Base-by-base conservation (phyloP, 176 grass and related monocot species). In the Aegilops speltoides region DNA sequence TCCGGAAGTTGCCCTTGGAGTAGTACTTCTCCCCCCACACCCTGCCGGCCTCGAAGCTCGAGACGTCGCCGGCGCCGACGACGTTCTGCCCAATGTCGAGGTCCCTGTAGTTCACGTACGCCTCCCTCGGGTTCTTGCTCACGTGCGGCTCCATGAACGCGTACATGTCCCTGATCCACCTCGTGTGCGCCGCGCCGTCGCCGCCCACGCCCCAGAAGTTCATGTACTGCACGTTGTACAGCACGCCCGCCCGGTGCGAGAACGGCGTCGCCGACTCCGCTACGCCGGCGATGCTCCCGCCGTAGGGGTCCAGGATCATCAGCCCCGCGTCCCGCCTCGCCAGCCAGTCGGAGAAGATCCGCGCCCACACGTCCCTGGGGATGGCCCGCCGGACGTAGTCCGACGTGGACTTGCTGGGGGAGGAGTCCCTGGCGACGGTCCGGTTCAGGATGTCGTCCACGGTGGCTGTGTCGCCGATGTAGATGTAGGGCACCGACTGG, bases 11-110 rank as follows among this genome's bases (percentile, higher is more conserved):
- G 4, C 14, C 73, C 73, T 29, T 76, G 24, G 24, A 75, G 24
- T 76, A 76, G 24, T 76, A 76, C 15, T 76, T 76, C 73, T 76
- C 73, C 4, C 45, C 43, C 73, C 73, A 76, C 0, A 76, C 73
- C 26, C 45, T 54, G 16, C 73, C 73, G 8, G 73, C 73, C 73
- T 76, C 45, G 25, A 52, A 76, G 73, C 45, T 76, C 2, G 73
- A 6, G 2, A 76, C 45, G 26, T 32, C 29, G 15, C 73, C 68
- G 4, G 32, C 25, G 14, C 0, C 4, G 26, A 52, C 8, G 3
- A 52, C 8, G 43, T 76, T 50, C 8, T 50, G 3, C 15, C 73
- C 73, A 8, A 76, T 3, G 23, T 16, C 24, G 2, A 76, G 41
- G 43, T 76, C 73, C 24, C 13, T 76, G 24, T 76, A 76, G 43